Base-by-base conservation (phyloP, 2,329 filamentous ascomycete species). In the Dactylellina drechsleri region DNA sequence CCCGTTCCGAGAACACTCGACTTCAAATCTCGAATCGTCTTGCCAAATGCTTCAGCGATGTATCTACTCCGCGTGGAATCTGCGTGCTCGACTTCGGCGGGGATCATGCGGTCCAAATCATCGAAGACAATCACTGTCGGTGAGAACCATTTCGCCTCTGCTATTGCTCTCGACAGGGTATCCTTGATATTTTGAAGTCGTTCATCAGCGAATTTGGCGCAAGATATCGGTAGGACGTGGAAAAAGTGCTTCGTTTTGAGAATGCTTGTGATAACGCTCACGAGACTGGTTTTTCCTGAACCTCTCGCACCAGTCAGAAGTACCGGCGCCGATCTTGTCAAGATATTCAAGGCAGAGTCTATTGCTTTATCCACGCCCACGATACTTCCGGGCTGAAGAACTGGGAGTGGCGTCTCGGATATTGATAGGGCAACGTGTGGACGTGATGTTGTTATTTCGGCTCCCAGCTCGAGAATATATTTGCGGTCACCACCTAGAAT, bases 1-100 rank as follows among this genome's bases (percentile, higher is more conserved):
- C 65, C 66, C 12, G 71, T 45, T 7, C 77, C 74, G 13, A 88
- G 86, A 0, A 88, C 88, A 81, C 93, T 97, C 81, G 94, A 93
- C 80, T 97, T 91, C 28, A 76, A 58, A 40, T 76, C 72, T 66
- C 90, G 88, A 0, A 94, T 91, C 77, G 95, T 89, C 0, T 91
- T 88, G 80, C 92, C 91, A 4, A 99, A 86, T 0, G 92, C 88
- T 82, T 99, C 95, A 80, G 93, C 97, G 68, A 97, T 88, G 79
- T 98, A 93, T 40, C 93, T 88, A 81, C 93, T 98, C 77, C 94
- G 88, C 16, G 92, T 92, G 80, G 99, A 98, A 78, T 98, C 93
- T 82, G 97, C 92, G 12, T 99, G 85, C 81, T 99, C 95, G 0
- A 93, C 97, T 82, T 99, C 96, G 0, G 90, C 90, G 0, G 95